Evolutionary conservation across 228 moss, liverwort and hornwort genomes (phyloP), one percentile per base, ranked within the genome.

Genomic region (Sphagnum fallax): DNA sequence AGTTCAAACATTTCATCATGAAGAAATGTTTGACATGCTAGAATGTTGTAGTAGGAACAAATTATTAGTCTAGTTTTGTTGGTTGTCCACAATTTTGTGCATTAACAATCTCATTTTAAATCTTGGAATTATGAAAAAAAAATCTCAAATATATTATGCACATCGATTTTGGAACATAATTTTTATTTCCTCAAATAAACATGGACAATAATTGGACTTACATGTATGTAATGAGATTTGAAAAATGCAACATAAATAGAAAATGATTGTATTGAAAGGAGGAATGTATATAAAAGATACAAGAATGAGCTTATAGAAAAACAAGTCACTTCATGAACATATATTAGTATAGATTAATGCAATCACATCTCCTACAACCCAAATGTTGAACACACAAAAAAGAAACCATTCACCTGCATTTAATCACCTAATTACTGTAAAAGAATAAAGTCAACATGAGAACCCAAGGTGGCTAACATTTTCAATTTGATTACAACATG

Each of bases 311-410:
- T 79, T 58, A 91, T 89, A 73, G 93, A 83, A 62, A 97, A 90
- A 52, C 84, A 86, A 53, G 82, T 91, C 52, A 79, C 97, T 76
- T 97, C 97, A 93, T 93, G 91, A 15, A 98, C 90, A n/a, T 93
- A 93, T 59, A 98, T 91, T 58, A 91, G 93, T 60, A 91, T 98
- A 18, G 84, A 62, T 90, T 88, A 55, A 91, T 65, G 60, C 97
- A 82, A 72, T 93, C 53, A 89, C 89, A 78, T 98, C 93, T 64
- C 97, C 97, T 72, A 98, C 78, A 10, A 93, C 93, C 88, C 90
- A 98, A 32, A 98, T 89, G 77, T 57, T 93, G 32, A 88, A 76
- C 59, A 93, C 91, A 68, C 1, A 32, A 32, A 91, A 61, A 93
- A 93, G 72, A 87, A 93, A 47, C 84, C 93, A 67, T 98, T 82